Evolutionary conservation across 2,329 filamentous ascomycete species (phyloP).

Genomic region (Aaosphaeria arxii): DNA sequence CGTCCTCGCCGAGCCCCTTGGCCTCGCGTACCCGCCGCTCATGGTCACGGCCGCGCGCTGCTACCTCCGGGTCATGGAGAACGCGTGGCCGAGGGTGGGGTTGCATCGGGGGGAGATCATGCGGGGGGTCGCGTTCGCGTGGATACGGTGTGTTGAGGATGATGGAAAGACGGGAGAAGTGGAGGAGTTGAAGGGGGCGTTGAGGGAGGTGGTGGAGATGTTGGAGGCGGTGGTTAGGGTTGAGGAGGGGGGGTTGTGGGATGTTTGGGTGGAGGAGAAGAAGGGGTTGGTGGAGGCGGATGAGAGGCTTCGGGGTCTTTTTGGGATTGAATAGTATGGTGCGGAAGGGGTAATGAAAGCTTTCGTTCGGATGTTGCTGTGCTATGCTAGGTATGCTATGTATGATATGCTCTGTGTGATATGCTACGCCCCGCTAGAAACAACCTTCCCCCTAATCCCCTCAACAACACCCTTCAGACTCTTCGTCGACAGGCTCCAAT

Average conservation of each 20-base stretch:
- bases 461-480: slow-evolving; percentile 29
- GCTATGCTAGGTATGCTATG: too few species aligned
- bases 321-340: background rate
- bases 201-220: slow-evolving; percentile 25
- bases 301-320: background rate
- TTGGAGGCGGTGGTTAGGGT: slow-evolving; percentile 15
- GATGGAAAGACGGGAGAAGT: slow-evolving; percentile 12
- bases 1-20: slow-evolving; percentile 68
- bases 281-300: background rate
- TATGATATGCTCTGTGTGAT: too few species aligned
- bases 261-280: background rate
- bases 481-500: slow-evolving; percentile 34
- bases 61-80: slow-evolving; percentile 57
- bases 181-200: slow-evolving; percentile 13
- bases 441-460: slow-evolving; percentile 8
- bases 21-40: slow-evolving; percentile 52
- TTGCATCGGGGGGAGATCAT: slow-evolving; percentile 63
- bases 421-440: too few species aligned
- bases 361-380: too few species aligned
- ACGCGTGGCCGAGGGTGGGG: slow-evolving; percentile 67
- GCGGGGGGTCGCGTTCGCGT: slow-evolving; percentile 50
- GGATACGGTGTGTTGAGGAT: slow-evolving; percentile 22
- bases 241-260: background rate
- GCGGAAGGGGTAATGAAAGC: background rate
- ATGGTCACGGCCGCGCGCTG: slow-evolving; percentile 54